Base-by-base conservation (phyloP, 495 filamentous ascomycete species). In the Platismatia glauca region DNA sequence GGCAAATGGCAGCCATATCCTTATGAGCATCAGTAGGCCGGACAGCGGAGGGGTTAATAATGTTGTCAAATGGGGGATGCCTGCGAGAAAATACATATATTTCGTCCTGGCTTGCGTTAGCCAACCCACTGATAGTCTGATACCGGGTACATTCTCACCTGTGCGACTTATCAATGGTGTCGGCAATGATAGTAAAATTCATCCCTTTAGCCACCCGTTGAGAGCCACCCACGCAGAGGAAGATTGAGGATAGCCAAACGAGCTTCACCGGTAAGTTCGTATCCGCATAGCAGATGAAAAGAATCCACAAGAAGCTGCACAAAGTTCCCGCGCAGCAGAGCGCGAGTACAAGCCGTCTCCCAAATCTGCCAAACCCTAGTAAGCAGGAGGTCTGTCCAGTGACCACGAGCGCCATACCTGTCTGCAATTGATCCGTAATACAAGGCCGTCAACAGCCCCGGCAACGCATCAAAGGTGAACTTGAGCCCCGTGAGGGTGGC, bases 211-310 rank as follows among this genome's bases (percentile, higher is more conserved):
- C 61, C 7, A 68, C 60, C 29, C 63, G 59, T 22, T 66, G 62
- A n/a, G 67, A 68, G 41, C 68, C 68, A 22, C 68, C 68, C 38
- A 70, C 43, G 43, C 62, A 68, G 1, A 68, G 62, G 52, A 70
- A 70, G 29, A 62, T 18, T 27, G 68, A 64, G 43, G 68, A 70
- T 3, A 58, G 59, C 68, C 68, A 70, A 20, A 68, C 41, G 24
- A 68, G 53, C 48, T 59, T 62, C 16, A 67, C 48, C 12, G 66
- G 66, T 16, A 64, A 52, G 20, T 27, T 58, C 6, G 41, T 44
- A 38, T 64, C 34, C n/a, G 58, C 46, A 60, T 64, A 64, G 43
- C 66, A 67, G 34, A 67, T 53, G 33, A 67, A 48, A 12, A 67
- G 57, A 24, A 67, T 58, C 61, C 66, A 67, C 13, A 56, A n/a